Evolutionary conservation across 208 protist species (phyloP).

Genomic region (Wallacemonas sp.): DNA sequence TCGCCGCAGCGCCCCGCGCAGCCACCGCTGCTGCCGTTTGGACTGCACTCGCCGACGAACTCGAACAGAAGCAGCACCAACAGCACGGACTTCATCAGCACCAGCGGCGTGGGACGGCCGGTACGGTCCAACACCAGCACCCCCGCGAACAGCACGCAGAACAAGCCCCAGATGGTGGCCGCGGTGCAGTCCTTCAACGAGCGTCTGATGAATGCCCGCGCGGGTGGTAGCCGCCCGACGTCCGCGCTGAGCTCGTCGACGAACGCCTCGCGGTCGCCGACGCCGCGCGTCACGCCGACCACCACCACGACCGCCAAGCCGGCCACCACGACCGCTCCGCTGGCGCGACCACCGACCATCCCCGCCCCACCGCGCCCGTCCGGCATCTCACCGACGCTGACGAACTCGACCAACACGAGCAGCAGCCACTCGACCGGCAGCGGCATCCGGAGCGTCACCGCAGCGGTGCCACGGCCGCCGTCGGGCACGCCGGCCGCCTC

Average conservation of each 20-base stretch:
- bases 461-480: not conserved
- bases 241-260: conserved; percentile 6
- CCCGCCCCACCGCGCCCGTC: not conserved
- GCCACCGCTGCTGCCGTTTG: conserved; percentile 2
- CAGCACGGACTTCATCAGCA: conserved; percentile 11
- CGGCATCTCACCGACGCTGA: not conserved
- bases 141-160: not conserved
- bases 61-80: not conserved
- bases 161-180: conserved; percentile 1
- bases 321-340: not conserved
- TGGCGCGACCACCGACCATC: not conserved
- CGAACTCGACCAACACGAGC: not conserved
- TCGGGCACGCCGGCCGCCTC: not conserved
- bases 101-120: not conserved
- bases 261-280: not conserved
- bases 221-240: not conserved
- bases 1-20: not conserved
- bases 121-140: not conserved
- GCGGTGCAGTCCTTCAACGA: conserved; percentile 18
- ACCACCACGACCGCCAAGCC: not conserved
- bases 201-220: not conserved
- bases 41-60: not conserved
- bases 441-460: not conserved
- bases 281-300: not conserved
- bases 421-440: not conserved